Evolutionary conservation across 805 yeast species (phyloP), one percentile per base, ranked within the genome.

Genomic region (Metschnikowia gelsemii): DNA sequence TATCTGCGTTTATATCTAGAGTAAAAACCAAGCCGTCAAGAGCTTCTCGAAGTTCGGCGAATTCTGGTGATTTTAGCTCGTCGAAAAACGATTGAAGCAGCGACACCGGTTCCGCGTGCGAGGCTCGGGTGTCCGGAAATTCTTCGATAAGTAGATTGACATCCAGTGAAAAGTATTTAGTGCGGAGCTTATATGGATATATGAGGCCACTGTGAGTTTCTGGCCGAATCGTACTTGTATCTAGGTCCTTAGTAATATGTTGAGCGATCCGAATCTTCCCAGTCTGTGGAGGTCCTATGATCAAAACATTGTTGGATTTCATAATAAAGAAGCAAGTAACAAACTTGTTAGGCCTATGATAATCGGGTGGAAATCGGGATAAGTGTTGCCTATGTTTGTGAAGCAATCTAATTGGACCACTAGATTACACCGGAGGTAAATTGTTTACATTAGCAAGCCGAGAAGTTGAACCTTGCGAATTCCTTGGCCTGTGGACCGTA

Each of bases 11-110:
- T 31, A 63, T 36, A 44, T 67, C 62, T 11, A 75, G 26, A 1
- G 77, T 68, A 44, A 74, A 58, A 2, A 76, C 56, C 8, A 75
- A 21, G 1, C 81, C 82, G 31, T 70, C 74, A 2, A 77, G 30
- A 1, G 55, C 71, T 16, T 70, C 75, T 19, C 81, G 56, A 24
- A 77, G 52, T 39, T 75, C 80, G 18, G 43, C 50, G 42, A 56
- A 62, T 27, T 74, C 78, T 0, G 51, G 60, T 1, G 57, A 39
- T 8, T 31, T 11, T 42, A 77, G 69, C 44, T 76, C 79, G 0
- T 49, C 35, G 27, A 44, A 42, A 78, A 80, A 76, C 3, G 50
- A 49, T 4, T 51, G 47, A 4, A 53, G 42, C 26, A 57, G 44
- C 3, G 50, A 51, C 1, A 21, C 32, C 0, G 25, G 42, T 1